phyloP scores from a whole-genome alignment of 139 green algal genomes.

The Yamagishiella unicocca region DNA sequence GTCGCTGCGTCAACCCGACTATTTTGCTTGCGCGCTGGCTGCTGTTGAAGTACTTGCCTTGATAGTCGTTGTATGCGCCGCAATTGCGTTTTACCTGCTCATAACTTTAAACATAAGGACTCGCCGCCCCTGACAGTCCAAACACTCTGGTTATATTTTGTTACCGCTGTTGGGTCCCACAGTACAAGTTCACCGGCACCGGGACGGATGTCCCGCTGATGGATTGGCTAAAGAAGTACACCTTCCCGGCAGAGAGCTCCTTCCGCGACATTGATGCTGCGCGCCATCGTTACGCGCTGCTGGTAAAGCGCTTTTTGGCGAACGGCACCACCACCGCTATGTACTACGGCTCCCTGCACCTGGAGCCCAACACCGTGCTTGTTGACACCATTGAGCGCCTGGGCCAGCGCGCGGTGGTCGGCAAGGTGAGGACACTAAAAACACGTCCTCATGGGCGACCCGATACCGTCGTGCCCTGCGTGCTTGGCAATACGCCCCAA shows the following conservation, averaged over 20 bases:
- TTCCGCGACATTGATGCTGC: slow-evolving; percentile 53
- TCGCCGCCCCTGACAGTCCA: too few relatives aligned
- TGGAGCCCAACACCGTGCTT: slow-evolving; percentile 62
- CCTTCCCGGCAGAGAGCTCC: slow-evolving; percentile 60
- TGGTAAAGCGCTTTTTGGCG: slow-evolving; percentile 58
- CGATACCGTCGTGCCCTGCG: too few relatives aligned
- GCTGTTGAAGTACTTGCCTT: too few relatives aligned
- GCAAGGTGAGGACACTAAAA: slow-evolving; percentile 61
- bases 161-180: too few relatives aligned
- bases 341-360: slow-evolving; percentile 72
- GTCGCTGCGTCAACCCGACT: neutral
- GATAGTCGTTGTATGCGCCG: too few relatives aligned
- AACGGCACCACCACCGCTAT: slow-evolving; percentile 52
- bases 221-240: slow-evolving; percentile 68
- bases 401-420: slow-evolving; percentile 74
- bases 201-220: slow-evolving; percentile 63
- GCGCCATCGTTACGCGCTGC: slow-evolving; percentile 42
- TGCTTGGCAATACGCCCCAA: too few relatives aligned
- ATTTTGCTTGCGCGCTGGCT: neutral
- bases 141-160: too few relatives aligned
- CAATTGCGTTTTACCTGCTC: too few relatives aligned
- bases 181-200: slow-evolving; percentile 60
- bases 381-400: slow-evolving; percentile 59
- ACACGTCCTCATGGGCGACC: too few relatives aligned
- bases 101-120: too few relatives aligned